These are phyloP conservation scores for Rostrohypoxylon terebratum DNA, from an alignment of 495 filamentous ascomycete genomes.

Conservation along the genomic window DNA sequence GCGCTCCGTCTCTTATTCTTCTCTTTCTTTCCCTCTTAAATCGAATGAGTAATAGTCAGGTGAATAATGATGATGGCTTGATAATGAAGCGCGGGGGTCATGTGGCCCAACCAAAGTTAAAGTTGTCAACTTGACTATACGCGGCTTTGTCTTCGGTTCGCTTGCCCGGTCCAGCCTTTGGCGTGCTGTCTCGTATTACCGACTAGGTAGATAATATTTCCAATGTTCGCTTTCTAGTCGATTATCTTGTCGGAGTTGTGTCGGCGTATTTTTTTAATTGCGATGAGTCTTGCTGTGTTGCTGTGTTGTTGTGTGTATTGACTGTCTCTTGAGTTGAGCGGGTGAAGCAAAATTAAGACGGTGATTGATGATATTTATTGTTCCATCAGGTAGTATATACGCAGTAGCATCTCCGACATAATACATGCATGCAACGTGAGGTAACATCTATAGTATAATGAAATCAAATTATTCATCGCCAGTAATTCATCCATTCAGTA, in stretches of 20 bases:
- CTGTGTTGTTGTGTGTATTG: too few species aligned
- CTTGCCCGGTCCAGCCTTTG: constrained; percentile 31
- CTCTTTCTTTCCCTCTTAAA: constrained; percentile 30
- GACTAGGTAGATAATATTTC: neutral
- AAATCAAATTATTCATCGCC: constrained; percentile 24
- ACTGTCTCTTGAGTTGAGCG: constrained; percentile 4
- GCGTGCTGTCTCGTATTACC: neutral
- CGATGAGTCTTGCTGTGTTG: neutral
- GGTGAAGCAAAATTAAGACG: constrained; percentile 26
- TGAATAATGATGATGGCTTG: constrained; percentile 46
- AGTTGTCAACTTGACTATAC: constrained; percentile 22
- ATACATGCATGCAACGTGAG: neutral
- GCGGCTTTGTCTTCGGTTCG: constrained; percentile 34
- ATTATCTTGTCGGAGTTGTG: constrained; percentile 25
- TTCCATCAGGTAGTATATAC: neutral
- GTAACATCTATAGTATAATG: constrained; percentile 12
- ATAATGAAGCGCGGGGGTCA: constrained; percentile 46
- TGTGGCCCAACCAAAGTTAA: constrained; percentile 31
- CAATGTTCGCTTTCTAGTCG: neutral
- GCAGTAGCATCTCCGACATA: neutral
- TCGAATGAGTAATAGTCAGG: constrained; percentile 44
- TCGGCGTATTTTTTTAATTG: constrained; percentile 23
- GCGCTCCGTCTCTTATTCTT: constrained; percentile 13
- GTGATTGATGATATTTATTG: constrained; percentile 36
- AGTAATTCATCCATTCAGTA: neutral